A percentile compares a stretch with the other conserved stretches of the same genome.
These are phyloP conservation scores for Primulina eburnea DNA, from an alignment of 257 asterid species.

Conservation along the genomic window DNA sequence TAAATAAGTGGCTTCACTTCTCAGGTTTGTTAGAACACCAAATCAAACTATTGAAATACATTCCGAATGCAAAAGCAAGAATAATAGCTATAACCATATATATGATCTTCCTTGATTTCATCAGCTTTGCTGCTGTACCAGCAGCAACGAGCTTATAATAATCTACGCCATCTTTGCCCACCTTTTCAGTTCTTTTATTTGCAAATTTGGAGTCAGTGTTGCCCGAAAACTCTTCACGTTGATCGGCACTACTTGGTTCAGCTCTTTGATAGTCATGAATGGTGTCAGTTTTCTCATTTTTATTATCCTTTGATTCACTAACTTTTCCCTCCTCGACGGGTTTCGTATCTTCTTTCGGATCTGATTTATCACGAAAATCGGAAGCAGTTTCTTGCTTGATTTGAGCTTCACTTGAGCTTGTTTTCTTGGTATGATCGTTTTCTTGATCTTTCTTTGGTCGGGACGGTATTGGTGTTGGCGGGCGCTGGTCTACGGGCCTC, in stretches of 20 bases:
- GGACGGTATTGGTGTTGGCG: not conserved
- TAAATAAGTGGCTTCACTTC: slow-evolving; percentile 21
- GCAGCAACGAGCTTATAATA: slow-evolving; percentile 24
- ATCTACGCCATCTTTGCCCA: slow-evolving; percentile 11
- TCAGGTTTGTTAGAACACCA: slow-evolving; percentile 28
- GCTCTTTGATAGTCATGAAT: slow-evolving; percentile 9
- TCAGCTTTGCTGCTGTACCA: slow-evolving; percentile 36
- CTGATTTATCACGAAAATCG: slow-evolving; percentile 12
- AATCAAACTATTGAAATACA: slow-evolving; percentile 32
- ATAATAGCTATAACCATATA: slow-evolving; percentile 31
- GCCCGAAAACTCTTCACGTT: not conserved
- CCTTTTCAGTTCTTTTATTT: not conserved
- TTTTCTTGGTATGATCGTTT: not conserved
- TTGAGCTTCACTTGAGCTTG: slow-evolving; percentile 15
- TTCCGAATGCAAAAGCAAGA: slow-evolving; percentile 45
- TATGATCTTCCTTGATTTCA: slow-evolving; percentile 42
- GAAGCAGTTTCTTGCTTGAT: slow-evolving; percentile 12
- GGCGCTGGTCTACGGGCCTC: slow-evolving; percentile 14
- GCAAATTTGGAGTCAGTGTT: slow-evolving; percentile 6
- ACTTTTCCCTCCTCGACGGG: slow-evolving; percentile 17
- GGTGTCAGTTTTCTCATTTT: slow-evolving; percentile 10
- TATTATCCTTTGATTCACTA: not conserved
- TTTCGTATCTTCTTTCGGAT: not conserved
- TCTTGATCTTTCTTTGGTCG: slow-evolving; percentile 15
- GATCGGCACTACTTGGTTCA: not conserved